Conservation (phyloP, 371 early-diverging fungal genomes). For the Mortierella sp. region DNA sequence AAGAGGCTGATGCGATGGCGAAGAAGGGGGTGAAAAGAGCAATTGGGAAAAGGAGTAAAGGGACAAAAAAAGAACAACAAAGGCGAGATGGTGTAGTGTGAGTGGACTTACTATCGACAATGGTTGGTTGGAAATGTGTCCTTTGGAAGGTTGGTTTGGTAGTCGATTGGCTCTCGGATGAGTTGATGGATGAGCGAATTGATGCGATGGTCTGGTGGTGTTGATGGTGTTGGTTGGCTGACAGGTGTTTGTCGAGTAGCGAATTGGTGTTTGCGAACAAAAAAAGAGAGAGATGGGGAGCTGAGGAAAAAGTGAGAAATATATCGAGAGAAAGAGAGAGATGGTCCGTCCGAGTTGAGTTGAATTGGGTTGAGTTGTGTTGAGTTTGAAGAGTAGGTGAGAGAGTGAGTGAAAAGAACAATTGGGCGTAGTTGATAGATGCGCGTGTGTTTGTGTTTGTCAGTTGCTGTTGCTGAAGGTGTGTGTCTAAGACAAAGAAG, state of each 20-base stretch:
- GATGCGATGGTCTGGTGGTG: slow-evolving; percentile 7
- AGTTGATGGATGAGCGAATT: slow-evolving; percentile 1
- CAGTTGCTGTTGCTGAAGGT: background rate
- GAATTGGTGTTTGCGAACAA: background rate
- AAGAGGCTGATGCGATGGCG: background rate
- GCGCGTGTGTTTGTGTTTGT: background rate
- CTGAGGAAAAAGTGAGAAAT: background rate
- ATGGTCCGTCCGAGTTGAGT: slow-evolving; percentile 6
- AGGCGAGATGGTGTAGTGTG: slow-evolving; percentile 1
- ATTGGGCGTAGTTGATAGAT: slow-evolving; percentile 6
- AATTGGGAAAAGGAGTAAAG: background rate
- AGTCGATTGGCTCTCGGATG: background rate
- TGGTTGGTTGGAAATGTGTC: background rate
- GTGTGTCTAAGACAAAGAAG: background rate
- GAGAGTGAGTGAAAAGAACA: background rate
- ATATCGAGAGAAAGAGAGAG: background rate
- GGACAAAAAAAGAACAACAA: background rate
- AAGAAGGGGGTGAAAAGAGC: background rate
- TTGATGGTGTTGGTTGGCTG: background rate
- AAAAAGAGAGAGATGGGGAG: background rate
- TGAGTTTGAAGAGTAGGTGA: background rate
- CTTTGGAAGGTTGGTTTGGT: background rate
- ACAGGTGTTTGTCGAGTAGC: slow-evolving; percentile 1
- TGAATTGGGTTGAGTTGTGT: background rate
- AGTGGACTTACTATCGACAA: background rate